Evolutionary conservation across 2,329 filamentous ascomycete genomes (phyloP).

Genomic region (Penicillium palitans): DNA sequence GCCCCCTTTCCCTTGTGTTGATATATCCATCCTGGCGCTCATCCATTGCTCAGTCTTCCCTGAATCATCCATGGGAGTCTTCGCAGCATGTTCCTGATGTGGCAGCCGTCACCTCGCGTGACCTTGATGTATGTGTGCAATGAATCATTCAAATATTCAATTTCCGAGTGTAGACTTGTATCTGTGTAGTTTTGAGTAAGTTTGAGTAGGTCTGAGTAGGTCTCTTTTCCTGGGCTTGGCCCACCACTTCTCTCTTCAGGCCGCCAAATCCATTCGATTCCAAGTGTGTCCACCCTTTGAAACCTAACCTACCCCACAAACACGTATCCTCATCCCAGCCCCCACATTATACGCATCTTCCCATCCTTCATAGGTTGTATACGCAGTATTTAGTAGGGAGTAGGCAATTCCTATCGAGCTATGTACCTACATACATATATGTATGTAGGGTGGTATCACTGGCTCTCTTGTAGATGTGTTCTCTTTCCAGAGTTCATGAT

Average conservation of each 20-base stretch:
- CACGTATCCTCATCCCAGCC: neutral
- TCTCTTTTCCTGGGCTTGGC: neutral
- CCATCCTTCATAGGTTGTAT: neutral
- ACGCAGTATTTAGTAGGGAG: neutral
- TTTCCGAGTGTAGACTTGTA: neutral
- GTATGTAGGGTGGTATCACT: neutral
- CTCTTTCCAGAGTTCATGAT: neutral
- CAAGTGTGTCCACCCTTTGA: neutral
- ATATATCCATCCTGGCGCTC: conserved; percentile 32
- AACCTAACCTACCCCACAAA: conserved; percentile 2
- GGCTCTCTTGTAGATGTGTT: neutral
- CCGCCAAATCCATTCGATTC: neutral
- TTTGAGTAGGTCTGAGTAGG: neutral
- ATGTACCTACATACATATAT: neutral
- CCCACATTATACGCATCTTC: neutral
- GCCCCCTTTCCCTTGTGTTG: conserved; percentile 13
- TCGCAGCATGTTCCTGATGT: conserved; percentile 26
- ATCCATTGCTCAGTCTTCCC: conserved; percentile 19
- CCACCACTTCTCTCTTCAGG: neutral
- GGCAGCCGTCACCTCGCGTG: conserved; percentile 39
- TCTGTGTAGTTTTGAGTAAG: neutral
- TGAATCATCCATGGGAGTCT: neutral
- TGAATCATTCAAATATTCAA: conserved; percentile 10
- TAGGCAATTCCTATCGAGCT: neutral
- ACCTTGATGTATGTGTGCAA: conserved; percentile 26